phyloP scores from a whole-genome alignment of 1,139 yeast genomes.

The Nakaseomyces uthaithaninus region DNA sequence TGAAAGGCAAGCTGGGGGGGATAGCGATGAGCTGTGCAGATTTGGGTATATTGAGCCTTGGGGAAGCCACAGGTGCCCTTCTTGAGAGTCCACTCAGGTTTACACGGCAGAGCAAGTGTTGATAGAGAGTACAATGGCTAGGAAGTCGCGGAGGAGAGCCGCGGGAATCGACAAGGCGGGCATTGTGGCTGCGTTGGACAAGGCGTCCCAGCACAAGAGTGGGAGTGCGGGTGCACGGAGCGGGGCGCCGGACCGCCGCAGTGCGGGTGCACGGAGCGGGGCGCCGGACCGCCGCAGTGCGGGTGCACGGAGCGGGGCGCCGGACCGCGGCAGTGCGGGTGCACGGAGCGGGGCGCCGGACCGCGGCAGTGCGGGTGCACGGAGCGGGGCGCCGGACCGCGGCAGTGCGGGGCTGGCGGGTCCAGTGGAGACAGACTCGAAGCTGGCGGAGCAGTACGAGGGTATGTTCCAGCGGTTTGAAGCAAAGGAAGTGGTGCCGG shows the following conservation, averaged over 20 bases:
- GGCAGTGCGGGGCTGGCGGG: no score
- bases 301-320: neutral
- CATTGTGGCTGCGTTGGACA: slow-evolving; percentile 3
- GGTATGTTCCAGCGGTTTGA: slow-evolving; percentile 10
- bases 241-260: neutral
- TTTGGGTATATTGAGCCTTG: no score
- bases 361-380: no score
- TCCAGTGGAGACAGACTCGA: no score
- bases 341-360: neutral
- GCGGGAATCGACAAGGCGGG: neutral
- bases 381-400: no score
- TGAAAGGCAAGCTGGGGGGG: no score
- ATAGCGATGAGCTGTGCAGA: no score
- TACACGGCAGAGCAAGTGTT: neutral
- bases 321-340: neutral
- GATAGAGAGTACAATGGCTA: neutral
- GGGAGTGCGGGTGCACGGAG: neutral
- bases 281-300: neutral
- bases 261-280: neutral
- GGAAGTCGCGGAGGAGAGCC: neutral
- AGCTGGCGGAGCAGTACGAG: slow-evolving; percentile 9
- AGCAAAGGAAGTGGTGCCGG: neutral
- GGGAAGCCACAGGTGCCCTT: no score
- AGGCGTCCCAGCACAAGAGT: neutral
- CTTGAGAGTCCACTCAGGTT: no score